Evolutionary conservation across 305 asterid species (phyloP).

Genomic region (Fraxinus greggii): DNA sequence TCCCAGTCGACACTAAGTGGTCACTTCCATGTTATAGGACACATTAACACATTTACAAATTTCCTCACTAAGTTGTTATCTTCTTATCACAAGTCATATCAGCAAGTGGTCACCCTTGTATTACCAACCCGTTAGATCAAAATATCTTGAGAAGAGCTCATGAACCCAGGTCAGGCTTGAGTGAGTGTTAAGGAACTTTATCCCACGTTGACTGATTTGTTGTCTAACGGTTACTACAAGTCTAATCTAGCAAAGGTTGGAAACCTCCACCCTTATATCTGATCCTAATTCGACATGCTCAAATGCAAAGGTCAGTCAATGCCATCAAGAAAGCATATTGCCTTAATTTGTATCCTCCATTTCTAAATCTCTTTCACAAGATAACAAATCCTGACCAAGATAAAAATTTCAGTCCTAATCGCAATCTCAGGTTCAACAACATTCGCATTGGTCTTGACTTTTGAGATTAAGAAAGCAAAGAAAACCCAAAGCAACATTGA

Average conservation of each 20-base stretch:
- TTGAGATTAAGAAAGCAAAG: conserved; percentile 14
- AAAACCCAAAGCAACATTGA: neutral
- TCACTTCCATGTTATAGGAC: neutral
- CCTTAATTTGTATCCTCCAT: neutral
- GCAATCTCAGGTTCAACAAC: neutral
- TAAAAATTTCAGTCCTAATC: neutral
- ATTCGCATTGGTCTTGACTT: neutral
- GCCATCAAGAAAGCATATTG: neutral
- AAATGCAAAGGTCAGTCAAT: neutral
- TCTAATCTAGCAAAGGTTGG: neutral
- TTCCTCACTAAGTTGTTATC: neutral
- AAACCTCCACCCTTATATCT: neutral
- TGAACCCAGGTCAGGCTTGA: neutral
- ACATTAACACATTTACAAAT: neutral
- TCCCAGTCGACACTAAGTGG: neutral
- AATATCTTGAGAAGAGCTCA: neutral
- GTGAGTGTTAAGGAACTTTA: neutral
- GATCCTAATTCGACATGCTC: neutral
- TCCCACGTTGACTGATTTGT: neutral
- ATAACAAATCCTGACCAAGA: neutral
- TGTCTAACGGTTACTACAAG: neutral
- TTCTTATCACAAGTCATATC: neutral
- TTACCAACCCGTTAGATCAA: neutral
- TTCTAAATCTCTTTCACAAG: neutral
- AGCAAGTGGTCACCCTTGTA: neutral